These are phyloP conservation scores for Pueraria montana DNA, from an alignment of 306 rosid species.

Conservation along the genomic window DNA sequence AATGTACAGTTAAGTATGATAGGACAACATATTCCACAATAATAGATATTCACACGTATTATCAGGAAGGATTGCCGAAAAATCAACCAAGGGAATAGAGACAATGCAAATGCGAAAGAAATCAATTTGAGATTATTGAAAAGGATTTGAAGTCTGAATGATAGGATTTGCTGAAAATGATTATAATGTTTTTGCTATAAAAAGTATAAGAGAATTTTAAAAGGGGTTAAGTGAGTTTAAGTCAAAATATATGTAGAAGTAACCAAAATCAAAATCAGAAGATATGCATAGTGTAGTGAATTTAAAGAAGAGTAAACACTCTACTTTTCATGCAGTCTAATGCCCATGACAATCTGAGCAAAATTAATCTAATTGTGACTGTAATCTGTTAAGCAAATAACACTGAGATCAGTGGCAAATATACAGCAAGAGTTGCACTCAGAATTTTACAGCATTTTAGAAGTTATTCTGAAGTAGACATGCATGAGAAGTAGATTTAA, in stretches of 20 bases:
- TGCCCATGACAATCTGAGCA: constrained; percentile 27
- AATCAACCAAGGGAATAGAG: constrained; percentile 14
- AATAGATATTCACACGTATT: neutral
- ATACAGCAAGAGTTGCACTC: constrained; percentile 17
- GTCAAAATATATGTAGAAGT: neutral
- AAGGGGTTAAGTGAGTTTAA: neutral
- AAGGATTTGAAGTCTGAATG: constrained; percentile 4
- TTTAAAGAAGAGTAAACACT: constrained; percentile 16
- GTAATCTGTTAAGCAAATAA: constrained; percentile 18
- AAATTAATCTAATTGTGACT: neutral
- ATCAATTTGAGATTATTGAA: constrained; percentile 1
- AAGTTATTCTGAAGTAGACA: constrained; percentile 24
- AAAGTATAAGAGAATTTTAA: constrained; percentile 10
- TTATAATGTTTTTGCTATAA: neutral
- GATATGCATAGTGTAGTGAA: neutral
- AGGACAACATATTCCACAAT: constrained; percentile 7
- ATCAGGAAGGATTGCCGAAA: constrained; percentile 10
- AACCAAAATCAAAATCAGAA: constrained; percentile 18
- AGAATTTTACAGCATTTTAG: constrained; percentile 10
- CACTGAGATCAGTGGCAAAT: neutral
- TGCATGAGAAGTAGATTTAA: constrained; percentile 33
- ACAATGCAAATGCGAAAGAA: constrained; percentile 14
- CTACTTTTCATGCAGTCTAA: constrained; percentile 19
- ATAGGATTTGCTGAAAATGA: constrained; percentile 2
- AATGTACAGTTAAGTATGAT: neutral